Percentiles rank a stretch among this genome's conserved stretches.
Conservation (phyloP, 208 protist species). For the Wallacemonas rigidus region DNA sequence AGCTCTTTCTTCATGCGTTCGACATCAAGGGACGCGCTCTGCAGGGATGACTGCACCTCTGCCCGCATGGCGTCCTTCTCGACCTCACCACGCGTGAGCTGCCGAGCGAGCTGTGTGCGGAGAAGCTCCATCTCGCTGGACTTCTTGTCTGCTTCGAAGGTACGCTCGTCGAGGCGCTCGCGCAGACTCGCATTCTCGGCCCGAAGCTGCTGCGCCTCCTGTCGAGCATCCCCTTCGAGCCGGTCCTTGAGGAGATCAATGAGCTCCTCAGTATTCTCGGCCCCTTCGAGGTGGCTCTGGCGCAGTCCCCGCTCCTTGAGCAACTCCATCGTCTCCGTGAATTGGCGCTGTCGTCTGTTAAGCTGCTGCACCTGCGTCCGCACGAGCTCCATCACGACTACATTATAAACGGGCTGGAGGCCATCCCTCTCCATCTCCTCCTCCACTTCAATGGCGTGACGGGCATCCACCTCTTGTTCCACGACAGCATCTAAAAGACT, state of each 20-base stretch:
- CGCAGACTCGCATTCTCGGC: constrained; percentile 51
- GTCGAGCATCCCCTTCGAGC: constrained; percentile 49
- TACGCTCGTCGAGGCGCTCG: constrained; percentile 54
- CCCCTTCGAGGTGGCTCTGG: constrained; percentile 28
- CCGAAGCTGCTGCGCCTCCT: constrained; percentile 46
- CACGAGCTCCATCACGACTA: constrained; percentile 75
- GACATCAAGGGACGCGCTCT: constrained; percentile 54
- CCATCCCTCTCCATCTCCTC: constrained; percentile 55
- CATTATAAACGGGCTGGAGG: constrained; percentile 64
- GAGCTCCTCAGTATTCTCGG: constrained; percentile 31
- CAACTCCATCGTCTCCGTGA: constrained; percentile 63
- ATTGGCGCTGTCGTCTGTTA: constrained; percentile 53
- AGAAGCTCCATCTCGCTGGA: constrained; percentile 57
- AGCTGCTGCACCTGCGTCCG: constrained; percentile 58
- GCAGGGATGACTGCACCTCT: constrained; percentile 58
- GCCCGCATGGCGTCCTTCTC: constrained; percentile 65
- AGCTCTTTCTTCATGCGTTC: constrained; percentile 81
- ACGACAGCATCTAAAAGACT: constrained; percentile 26
- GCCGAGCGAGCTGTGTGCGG: constrained; percentile 50
- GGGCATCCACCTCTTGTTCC: constrained; percentile 42
- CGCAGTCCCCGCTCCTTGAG: constrained; percentile 43
- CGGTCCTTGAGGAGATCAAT: constrained; percentile 45
- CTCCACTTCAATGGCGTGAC: constrained; percentile 38
- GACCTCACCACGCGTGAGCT: constrained; percentile 54
- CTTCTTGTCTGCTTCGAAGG: constrained; percentile 61